Conservation (phyloP, 805 yeast genomes). For the Metschnikowia noctiluminum region DNA sequence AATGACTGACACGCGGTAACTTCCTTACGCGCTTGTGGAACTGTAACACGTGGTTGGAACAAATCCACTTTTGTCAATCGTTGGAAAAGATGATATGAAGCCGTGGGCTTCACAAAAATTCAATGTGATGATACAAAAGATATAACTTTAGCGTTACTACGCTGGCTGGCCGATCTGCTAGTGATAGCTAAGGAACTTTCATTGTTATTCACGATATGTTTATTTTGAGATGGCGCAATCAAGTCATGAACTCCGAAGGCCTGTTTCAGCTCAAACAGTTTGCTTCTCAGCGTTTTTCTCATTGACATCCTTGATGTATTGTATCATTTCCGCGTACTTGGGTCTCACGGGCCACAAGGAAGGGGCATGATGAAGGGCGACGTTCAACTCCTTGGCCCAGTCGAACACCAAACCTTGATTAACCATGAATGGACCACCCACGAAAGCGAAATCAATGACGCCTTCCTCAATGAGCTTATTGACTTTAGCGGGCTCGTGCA, state of each 20-base stretch:
- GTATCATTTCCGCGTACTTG: constrained; percentile 1
- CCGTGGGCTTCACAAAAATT: no score
- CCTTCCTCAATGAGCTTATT: constrained; percentile 38
- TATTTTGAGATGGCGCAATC: no score
- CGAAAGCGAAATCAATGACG: constrained; percentile 44
- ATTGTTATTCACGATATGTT: no score
- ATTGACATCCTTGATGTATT: background rate
- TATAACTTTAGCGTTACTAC: no score
- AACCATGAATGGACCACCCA: constrained; percentile 45
- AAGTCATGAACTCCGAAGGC: background rate
- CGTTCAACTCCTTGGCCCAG: constrained; percentile 50
- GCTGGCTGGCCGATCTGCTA: no score
- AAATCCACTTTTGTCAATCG: no score
- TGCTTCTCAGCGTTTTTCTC: background rate
- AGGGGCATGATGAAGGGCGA: constrained; percentile 35
- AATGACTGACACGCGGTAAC: constrained; percentile 11
- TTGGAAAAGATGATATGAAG: no score
- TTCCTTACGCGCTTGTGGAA: background rate
- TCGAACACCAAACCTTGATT: constrained; percentile 48
- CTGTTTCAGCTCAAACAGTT: background rate
- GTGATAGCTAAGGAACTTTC: no score
- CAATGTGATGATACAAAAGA: no score
- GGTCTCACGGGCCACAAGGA: constrained; percentile 3
- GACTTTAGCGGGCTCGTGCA: constrained; percentile 22
- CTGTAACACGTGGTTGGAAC: no score